Percentiles rank a stretch among this genome's conserved stretches.
These are phyloP conservation scores for Fragaria nilgerrensis DNA, from an alignment of 306 rosid genomes.

Conservation along the genomic window DNA sequence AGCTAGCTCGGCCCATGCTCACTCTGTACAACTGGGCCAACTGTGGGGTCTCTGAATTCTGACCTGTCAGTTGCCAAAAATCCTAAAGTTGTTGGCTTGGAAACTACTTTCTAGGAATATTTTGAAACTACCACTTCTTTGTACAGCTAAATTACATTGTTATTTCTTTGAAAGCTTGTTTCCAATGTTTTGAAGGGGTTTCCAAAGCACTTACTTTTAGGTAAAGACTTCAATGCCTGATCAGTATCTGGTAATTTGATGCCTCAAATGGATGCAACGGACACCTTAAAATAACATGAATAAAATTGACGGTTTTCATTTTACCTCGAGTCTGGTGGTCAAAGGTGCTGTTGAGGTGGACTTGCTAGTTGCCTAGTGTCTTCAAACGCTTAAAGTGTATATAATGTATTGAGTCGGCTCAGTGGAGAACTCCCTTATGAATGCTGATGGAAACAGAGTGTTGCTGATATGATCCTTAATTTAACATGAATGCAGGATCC, in stretches of 20 bases:
- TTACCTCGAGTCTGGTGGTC: neutral
- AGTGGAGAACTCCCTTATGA: neutral
- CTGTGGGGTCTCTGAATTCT: neutral
- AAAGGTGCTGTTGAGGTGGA: neutral
- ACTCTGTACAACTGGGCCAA: neutral
- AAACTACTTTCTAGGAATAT: neutral
- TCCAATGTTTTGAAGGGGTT: neutral
- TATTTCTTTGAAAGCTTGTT: neutral
- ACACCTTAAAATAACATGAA: neutral
- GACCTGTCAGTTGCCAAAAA: neutral
- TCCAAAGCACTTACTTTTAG: neutral
- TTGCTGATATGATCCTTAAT: neutral
- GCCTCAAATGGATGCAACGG: neutral
- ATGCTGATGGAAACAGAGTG: neutral
- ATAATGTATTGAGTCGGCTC: neutral
- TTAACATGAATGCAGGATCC: neutral
- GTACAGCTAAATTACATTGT: neutral
- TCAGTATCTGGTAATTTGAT: neutral
- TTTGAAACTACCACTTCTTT: neutral
- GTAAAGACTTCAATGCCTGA: neutral
- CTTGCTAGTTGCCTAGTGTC: neutral
- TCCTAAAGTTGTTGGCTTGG: neutral
- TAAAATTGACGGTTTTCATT: neutral
- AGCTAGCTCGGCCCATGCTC: neutral
- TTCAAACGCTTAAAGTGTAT: neutral